Evolutionary conservation across 768 basidiomycete genomes (phyloP), one percentile per base, ranked within the genome.

Genomic region (Mycena pura): DNA sequence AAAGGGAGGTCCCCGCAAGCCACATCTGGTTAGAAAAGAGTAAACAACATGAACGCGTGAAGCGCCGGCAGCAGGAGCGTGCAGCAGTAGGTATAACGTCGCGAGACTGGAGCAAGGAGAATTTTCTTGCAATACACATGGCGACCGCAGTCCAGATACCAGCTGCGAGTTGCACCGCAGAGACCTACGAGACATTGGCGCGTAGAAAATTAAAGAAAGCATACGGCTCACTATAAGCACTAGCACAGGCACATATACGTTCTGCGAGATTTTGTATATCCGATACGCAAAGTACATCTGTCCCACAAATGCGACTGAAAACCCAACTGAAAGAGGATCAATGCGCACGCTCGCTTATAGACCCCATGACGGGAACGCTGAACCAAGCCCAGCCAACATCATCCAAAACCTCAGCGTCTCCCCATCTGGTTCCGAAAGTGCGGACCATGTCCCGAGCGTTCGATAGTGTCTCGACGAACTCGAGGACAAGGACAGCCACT

Each of bases 361-460:
- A 11, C 5, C 55, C 56, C 49, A 65, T 49, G 28, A 57, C 49
- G 10, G 58, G 58, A 11, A 46, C 34, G 11, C 36, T 46, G n/a
- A 57, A 45, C 60, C 60, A 65, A 3, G 56, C 55, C 53, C 54
- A 52, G 6, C 64, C 64, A 10, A 65, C 60, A 2, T 45, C 27
- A 28, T 57, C 50, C 1, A 65, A 40, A 3, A n/a, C 49, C 3
- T 62, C 43, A 13, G n/a, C 15, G 15, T 45, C 39, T 34, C 64
- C 64, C 54, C 54, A 65, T 8, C 55, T 55, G 2, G 27, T 22
- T 0, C 60, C 64, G 27, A 65, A 65, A 1, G 49, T 29, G 1
- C 24, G 28, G 11, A 54, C 9, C 47, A 43, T 52, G 25, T 65
- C 54, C 6, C 31, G 43, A 6, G 21, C 11, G 15, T 40, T 48